A percentile compares a stretch with the other conserved stretches of the same genome.
Evolutionary conservation across 164 flowering plant species (phyloP).

Genomic region (Chimonanthus salicifolius): DNA sequence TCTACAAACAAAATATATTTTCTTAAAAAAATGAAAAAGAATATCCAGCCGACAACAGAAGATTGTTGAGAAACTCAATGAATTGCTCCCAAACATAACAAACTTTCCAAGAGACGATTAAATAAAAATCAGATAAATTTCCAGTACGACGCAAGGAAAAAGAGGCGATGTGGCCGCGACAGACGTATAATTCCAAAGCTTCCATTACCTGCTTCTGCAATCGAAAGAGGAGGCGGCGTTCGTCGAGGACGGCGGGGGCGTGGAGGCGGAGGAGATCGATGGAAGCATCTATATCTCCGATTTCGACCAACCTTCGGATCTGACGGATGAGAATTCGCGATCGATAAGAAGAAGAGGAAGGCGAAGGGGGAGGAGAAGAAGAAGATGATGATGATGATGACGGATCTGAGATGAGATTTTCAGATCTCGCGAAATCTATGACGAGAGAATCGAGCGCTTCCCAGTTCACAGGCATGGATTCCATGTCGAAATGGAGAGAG

Average conservation of each 20-base stretch:
- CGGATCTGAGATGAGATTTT: constrained; percentile 30
- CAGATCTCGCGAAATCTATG: constrained; percentile 83
- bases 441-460: constrained; percentile 81
- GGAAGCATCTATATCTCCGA: constrained; percentile 75
- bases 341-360: constrained; percentile 62
- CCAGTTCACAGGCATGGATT: constrained; percentile 81
- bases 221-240: constrained; percentile 80
- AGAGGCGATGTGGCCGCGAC: neutral
- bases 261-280: constrained; percentile 64
- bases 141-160: no score
- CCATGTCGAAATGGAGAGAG: constrained; percentile 26
- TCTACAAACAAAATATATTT: constrained; percentile 28
- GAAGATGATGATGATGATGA: constrained; percentile 12
- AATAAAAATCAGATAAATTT: neutral
- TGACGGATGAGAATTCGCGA: constrained; percentile 68
- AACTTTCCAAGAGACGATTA: no score
- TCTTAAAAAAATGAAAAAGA: neutral
- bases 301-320: constrained; percentile 59
- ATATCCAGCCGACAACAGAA: neutral
- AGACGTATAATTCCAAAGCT: no score
- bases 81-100: neutral
- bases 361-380: constrained; percentile 19
- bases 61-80: neutral
- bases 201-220: constrained; percentile 76
- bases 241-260: constrained; percentile 72